A percentile compares a stretch with the other conserved stretches of the same genome.
Conservation (phyloP, 495 filamentous ascomycete species). For the Xylaria venustula region DNA sequence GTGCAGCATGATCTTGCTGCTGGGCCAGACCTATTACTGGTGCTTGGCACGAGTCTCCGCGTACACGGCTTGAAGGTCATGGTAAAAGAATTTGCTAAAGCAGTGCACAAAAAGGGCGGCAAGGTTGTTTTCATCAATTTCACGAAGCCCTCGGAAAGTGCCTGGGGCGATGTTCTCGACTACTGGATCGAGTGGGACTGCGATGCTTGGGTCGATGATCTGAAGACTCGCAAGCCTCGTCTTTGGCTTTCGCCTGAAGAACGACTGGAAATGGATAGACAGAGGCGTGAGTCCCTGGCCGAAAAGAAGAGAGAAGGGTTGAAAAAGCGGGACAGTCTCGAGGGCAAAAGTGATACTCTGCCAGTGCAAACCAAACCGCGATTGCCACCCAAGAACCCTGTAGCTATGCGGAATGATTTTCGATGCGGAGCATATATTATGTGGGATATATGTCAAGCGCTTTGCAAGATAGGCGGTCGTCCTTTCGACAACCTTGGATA, state of each 20-base stretch:
- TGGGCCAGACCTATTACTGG: conserved; percentile 61
- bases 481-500: conserved; percentile 31
- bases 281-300: conserved; percentile 25
- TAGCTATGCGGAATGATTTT: conserved; percentile 33
- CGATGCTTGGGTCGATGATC: conserved; percentile 64
- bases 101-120: conserved; percentile 61
- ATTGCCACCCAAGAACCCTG: conserved; percentile 29
- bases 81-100: conserved; percentile 67
- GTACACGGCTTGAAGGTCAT: conserved; percentile 69
- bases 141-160: conserved; percentile 64
- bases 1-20: conserved; percentile 62
- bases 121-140: conserved; percentile 70
- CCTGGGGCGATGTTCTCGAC: conserved; percentile 66
- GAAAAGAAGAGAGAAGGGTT: conserved; percentile 30
- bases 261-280: conserved; percentile 33
- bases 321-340: conserved; percentile 30
- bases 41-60: conserved; percentile 66
- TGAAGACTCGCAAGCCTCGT: conserved; percentile 53
- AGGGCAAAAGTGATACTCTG: conserved; percentile 22
- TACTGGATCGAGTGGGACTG: conserved; percentile 71
- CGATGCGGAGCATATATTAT: conserved; percentile 31
- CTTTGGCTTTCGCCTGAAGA: conserved; percentile 54
- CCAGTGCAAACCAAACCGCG: conserved; percentile 20
- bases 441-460: conserved; percentile 31
- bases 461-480: conserved; percentile 29